Percentiles rank a stretch among this genome's conserved stretches.
Conservation (phyloP, 2,329 filamentous ascomycete genomes). For the Xylaria sp. region DNA sequence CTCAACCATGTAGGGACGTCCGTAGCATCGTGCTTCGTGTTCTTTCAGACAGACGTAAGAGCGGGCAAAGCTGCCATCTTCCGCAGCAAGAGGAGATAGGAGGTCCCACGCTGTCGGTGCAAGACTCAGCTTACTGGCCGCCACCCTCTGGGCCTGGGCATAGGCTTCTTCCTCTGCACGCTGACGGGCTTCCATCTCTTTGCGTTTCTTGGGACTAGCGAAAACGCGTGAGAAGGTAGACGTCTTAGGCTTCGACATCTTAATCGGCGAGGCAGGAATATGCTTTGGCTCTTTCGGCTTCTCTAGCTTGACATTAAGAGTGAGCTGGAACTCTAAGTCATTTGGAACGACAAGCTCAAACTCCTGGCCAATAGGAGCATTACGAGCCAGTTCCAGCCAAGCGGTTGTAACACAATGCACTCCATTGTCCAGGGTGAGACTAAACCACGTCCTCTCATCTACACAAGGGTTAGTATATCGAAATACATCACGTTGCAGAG, state of each 20-base stretch:
- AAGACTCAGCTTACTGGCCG: conserved; percentile 64
- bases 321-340: conserved; percentile 98
- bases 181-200: conserved; percentile 85
- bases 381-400: conserved; percentile 90
- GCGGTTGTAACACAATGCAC: conserved; percentile 97
- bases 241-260: conserved; percentile 72
- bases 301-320: conserved; percentile 91
- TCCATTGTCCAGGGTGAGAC: conserved; percentile 96
- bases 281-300: conserved; percentile 68
- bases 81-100: conserved; percentile 82
- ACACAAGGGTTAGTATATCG: conserved; percentile 29
- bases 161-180: conserved; percentile 81
- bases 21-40: conserved; percentile 86
- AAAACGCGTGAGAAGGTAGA: conserved; percentile 92
- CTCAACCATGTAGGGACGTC: conserved; percentile 84
- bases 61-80: conserved; percentile 92
- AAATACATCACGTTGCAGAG: background rate
- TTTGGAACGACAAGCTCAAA: conserved; percentile 97
- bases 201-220: conserved; percentile 94
- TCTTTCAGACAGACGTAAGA: conserved; percentile 94
- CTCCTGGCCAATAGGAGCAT: conserved; percentile 94
- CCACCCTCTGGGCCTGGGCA: conserved; percentile 68
- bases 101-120: conserved; percentile 83
- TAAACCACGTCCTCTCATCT: conserved; percentile 94
- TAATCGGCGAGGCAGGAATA: conserved; percentile 63